Base-by-base conservation (phyloP, 2,329 filamentous ascomycete genomes). In the Xylariaceae sp. region DNA sequence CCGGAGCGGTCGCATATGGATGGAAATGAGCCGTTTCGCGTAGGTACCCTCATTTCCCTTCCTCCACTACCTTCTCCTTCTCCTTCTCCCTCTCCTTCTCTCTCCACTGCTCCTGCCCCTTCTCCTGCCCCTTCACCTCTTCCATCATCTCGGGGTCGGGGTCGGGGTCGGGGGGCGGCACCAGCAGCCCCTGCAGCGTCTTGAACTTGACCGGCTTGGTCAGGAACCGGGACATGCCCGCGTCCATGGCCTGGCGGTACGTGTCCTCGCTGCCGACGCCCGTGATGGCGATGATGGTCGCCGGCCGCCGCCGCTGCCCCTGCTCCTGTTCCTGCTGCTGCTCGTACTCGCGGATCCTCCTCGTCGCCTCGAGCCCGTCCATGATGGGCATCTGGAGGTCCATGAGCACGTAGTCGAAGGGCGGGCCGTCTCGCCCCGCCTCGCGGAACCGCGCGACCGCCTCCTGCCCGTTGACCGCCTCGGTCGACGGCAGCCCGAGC, bases 371-470 rank as follows among this genome's bases (percentile, higher is more conserved):
- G 11, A 71, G 54, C 0, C 68, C 68, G 41, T 75, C 64, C 43
- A 76, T 65, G 4, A 74, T 56, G 0, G 72, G 72, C 72, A 76
- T 76, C 49, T 60, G 67, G 5, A 74, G 63, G 41, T 76, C 72
- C 60, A 64, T 64, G 2, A 64, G 46, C 2, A 64, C 42, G 16
- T 53, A 59, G 31, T 58, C 55, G 24, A 62, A 63, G 2, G 35
- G 37, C 15, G 33, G 40, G 11, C 25, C 41, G n/a, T n/a, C n/a
- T n/a, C n/a, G n/a, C n/a, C n/a, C n/a, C n/a, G 55, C 45, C 8
- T 49, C 44, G 29, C 58, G 59, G 45, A 64, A 70, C 7, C 46
- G 50, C n/a, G 65, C 58, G 2, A 72, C 51, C 2, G 68, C 68
- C 45, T 68, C 60, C 14, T 61, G 57, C 5, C 68, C 68, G 37